Conservation (phyloP, 163 green algal species). For the Chlamydomonas reinhardtii region DNA sequence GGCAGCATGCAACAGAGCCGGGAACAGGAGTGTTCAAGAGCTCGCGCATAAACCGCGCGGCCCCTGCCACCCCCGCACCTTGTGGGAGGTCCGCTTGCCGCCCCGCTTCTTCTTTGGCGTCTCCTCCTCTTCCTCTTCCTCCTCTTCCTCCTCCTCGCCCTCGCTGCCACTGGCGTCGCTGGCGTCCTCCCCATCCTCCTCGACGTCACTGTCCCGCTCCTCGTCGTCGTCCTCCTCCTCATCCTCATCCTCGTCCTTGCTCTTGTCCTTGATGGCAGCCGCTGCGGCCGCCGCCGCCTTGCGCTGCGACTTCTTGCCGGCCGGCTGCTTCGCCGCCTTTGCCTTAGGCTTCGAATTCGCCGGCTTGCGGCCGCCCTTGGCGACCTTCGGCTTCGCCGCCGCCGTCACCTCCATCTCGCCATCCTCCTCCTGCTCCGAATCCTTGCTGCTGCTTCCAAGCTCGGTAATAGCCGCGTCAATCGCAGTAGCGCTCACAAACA, state of each 20-base stretch:
- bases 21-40: too few relatives aligned
- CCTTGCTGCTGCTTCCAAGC: background rate
- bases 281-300: background rate
- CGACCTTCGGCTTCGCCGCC: background rate
- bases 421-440: conserved; percentile 9
- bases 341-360: background rate
- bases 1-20: too few relatives aligned
- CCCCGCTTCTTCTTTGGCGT: conserved; percentile 47
- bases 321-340: background rate
- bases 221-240: background rate
- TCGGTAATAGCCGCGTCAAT: background rate
- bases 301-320: background rate
- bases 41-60: too few relatives aligned
- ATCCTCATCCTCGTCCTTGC: background rate
- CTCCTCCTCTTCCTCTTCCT: conserved; percentile 9
- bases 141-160: conserved; percentile 16
- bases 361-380: background rate
- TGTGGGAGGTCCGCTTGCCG: conserved; percentile 57
- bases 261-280: background rate
- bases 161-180: background rate
- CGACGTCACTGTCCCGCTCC: background rate
- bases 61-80: conserved; percentile 37
- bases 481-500: background rate
- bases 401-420: background rate
- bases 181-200: background rate